Evolutionary conservation across 305 asterid genomes (phyloP), one percentile per base, ranked within the genome.

Genomic region (Fraxinus ornus): DNA sequence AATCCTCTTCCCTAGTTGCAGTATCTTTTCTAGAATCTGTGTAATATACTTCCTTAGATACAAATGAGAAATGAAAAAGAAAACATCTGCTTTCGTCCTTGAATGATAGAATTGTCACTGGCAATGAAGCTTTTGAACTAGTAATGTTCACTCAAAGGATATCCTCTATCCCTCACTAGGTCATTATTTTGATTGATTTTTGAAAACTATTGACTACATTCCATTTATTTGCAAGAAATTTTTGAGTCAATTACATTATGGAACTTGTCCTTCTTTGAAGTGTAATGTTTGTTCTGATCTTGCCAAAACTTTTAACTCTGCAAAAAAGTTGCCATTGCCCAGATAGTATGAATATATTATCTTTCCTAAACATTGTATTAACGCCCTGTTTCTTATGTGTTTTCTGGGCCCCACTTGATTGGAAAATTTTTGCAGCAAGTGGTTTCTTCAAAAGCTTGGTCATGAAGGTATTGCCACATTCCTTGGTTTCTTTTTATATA

Each of bases 401-500:
- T 68, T 77, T 77, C 24, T 77, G 64, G 37, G 47, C 62, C 30
- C 44, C 77, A 36, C 78, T 79, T 83, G 79, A 37, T 68, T 79
- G 85, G 86, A 82, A 72, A 72, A 32, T 68, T 85, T 84, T 37
- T 83, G 87, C 89, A 96, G 97, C 90, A 96, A 96, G 90, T 94
- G 99, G 99, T 96, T 96, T 90, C 89, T 96, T 84, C 89, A 93
- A 88, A 96, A 94, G 95, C 84, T 88, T 77, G 98, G 98, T 76
- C 99, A 96, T 84, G 93, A 93, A 91, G 99, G 99, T 95, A 89
- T 79, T 19, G 24, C 33, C 30, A 17, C 76, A 70, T 28, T 15
- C 72, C 5, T 66, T 30, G 55, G 41, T 41, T 82, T 32, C 35
- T 36, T 79, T 79, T 70, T 35, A 24, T 7, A 41, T 86, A 60